Base-by-base conservation (phyloP, 1,284 basidiomycete species). In the Microbotryomycetes sp. region DNA sequence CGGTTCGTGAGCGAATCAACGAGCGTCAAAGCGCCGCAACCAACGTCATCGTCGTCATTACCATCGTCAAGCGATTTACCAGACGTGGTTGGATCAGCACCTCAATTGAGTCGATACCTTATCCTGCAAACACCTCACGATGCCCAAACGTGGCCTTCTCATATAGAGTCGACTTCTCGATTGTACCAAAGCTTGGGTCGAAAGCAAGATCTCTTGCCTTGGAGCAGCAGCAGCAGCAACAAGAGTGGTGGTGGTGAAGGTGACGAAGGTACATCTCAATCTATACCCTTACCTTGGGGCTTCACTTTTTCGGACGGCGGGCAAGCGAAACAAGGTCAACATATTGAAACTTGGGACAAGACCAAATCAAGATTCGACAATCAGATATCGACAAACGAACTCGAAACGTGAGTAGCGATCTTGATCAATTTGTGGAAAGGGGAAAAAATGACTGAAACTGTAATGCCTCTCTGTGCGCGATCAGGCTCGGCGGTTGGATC, bases 101-200 rank as follows among this genome's bases (percentile, higher is more conserved):
- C 36, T 42, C 36, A 42, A 42, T 42, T 42, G 19, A 12, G 12
- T 42, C 36, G 36, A 9, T 42, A 42, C 36, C 32, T 68, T 22
- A 53, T 68, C 12, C 64, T 58, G 46, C 22, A 7, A 26, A 49
- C 64, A 2, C 56, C 59, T 2, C 58, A 66, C 12, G 45, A 46
- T 1, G 14, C 52, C 1, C 5, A 22, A 0, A 49, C 57, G 6
- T 68, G 64, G 62, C 70, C 70, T 0, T 67, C 65, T n/a, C 68
- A 70, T 31, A 56, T 71, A 47, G 60, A 68, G 22, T 48, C 60
- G 4, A 49, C 50, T 1, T 70, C 68, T 36, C 52, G 48, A 1
- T 56, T 71, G 5, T 67, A 65, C 48, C 23, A 36, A 23, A 7
- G 58, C 3, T 42, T 71, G 12, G 63, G 49, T 19, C 9, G 36